These are phyloP conservation scores for Podaxis sp. DNA, from an alignment of 768 basidiomycete genomes.

Conservation along the genomic window DNA sequence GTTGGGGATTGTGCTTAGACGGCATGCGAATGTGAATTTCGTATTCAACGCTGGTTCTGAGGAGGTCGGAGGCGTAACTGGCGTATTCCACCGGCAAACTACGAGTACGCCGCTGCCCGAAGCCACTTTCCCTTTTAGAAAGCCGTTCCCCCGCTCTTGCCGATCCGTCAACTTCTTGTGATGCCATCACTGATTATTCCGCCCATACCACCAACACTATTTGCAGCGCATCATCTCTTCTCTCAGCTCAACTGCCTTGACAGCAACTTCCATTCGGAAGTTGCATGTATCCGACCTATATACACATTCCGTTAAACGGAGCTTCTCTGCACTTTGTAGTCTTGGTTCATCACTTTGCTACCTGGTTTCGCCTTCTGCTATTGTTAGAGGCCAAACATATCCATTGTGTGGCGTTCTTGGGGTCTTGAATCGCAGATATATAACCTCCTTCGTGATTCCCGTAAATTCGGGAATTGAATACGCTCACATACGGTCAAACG, in stretches of 20 bases:
- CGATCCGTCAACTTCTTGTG: not conserved
- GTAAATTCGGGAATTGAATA: not conserved
- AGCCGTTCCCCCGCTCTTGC: not conserved
- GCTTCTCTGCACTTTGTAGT: not conserved
- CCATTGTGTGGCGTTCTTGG: not conserved
- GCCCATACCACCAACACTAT: not conserved
- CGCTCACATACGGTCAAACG: not conserved
- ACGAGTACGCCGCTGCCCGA: not conserved
- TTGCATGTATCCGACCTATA: not conserved
- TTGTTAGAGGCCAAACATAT: not conserved
- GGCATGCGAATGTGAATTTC: slow-evolving; percentile 28
- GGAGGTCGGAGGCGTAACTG: not conserved
- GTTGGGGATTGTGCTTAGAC: slow-evolving; percentile 38
- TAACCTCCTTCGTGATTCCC: not conserved
- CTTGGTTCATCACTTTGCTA: not conserved
- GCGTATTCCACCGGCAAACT: not conserved
- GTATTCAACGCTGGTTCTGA: not conserved
- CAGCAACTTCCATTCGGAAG: not conserved
- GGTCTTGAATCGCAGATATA: not conserved
- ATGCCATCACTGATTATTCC: not conserved
- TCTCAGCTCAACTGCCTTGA: not conserved
- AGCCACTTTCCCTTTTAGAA: not conserved
- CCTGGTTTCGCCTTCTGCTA: not conserved
- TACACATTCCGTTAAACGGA: too few relatives aligned
- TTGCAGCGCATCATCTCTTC: not conserved